Conservation (phyloP, 345 rosid genomes). For the Citrus australasica region DNA sequence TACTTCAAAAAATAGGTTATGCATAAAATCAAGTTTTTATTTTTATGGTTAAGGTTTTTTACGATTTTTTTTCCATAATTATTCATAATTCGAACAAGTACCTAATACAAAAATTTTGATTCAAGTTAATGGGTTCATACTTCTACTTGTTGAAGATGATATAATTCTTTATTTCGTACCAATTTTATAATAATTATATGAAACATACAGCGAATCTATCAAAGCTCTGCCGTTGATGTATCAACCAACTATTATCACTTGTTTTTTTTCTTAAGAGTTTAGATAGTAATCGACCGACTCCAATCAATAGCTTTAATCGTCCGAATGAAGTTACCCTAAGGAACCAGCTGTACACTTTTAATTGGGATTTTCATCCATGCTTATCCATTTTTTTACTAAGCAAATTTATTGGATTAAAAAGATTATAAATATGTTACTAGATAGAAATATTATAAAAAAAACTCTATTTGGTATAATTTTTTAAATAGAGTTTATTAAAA, state of each 20-base stretch:
- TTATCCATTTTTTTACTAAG: background rate
- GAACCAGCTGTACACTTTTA: too few species aligned
- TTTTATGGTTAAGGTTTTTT: too few species aligned
- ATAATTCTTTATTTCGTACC: background rate
- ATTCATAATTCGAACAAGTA: too few species aligned
- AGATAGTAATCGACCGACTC: background rate
- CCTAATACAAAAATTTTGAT: too few species aligned
- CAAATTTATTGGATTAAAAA: too few species aligned
- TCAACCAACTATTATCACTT: background rate
- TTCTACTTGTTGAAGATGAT: background rate
- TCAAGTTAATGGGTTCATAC: too few species aligned
- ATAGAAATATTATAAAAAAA: too few species aligned
- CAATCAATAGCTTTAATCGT: background rate
- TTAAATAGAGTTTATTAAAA: too few species aligned
- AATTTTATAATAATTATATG: background rate
- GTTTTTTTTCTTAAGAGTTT: background rate
- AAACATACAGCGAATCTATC: background rate
- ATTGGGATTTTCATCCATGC: background rate
- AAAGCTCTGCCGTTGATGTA: background rate
- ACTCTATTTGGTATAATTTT: too few species aligned
- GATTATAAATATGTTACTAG: too few species aligned
- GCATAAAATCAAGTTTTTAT: background rate
- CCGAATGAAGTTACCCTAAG: too few species aligned
- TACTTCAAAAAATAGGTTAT: background rate
- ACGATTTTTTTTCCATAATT: too few species aligned